phyloP scores from a whole-genome alignment of 176 grass and related monocot species.

The Hsuehochloa calcarea region DNA sequence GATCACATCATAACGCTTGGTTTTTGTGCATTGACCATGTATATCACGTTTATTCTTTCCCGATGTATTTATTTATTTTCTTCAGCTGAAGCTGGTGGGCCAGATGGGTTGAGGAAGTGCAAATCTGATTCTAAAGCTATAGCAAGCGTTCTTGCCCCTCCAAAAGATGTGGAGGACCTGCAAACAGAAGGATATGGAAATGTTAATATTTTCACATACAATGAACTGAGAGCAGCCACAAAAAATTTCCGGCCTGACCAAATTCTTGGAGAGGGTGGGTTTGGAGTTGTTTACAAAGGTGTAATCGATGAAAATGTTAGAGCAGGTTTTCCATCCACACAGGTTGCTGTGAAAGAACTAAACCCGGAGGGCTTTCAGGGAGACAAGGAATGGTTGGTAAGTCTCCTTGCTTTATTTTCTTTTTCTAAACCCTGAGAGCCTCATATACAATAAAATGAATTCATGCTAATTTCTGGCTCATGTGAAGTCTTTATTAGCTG shows the following conservation, averaged over 20 bases:
- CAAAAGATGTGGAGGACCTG: constrained; percentile 81
- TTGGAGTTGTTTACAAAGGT: constrained; percentile 98
- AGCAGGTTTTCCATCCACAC: constrained; percentile 60
- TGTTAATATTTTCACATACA: constrained; percentile 85
- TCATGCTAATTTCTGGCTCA: constrained; percentile 13
- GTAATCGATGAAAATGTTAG: constrained; percentile 81
- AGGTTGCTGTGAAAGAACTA: constrained; percentile 89
- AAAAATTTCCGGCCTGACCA: constrained; percentile 91
- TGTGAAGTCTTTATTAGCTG: constrained; percentile 1
- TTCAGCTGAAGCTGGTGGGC: constrained; percentile 33
- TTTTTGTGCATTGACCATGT: background rate
- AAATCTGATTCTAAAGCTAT: constrained; percentile 58
- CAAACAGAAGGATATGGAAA: constrained; percentile 73
- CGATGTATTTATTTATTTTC: constrained; percentile 16
- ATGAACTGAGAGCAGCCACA: constrained; percentile 71
- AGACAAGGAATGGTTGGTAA: constrained; percentile 98
- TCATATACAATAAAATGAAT: background rate
- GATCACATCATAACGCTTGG: background rate
- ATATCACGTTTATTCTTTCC: constrained; percentile 7
- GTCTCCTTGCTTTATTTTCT: background rate
- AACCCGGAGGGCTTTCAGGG: constrained; percentile 96
- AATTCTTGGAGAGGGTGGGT: constrained; percentile 91
- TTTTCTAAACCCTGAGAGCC: constrained; percentile 3
- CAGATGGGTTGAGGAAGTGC: constrained; percentile 50
- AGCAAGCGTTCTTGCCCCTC: constrained; percentile 65